Base-by-base conservation (phyloP, 164 flowering plant genomes). In the Nymphaea colorata region DNA sequence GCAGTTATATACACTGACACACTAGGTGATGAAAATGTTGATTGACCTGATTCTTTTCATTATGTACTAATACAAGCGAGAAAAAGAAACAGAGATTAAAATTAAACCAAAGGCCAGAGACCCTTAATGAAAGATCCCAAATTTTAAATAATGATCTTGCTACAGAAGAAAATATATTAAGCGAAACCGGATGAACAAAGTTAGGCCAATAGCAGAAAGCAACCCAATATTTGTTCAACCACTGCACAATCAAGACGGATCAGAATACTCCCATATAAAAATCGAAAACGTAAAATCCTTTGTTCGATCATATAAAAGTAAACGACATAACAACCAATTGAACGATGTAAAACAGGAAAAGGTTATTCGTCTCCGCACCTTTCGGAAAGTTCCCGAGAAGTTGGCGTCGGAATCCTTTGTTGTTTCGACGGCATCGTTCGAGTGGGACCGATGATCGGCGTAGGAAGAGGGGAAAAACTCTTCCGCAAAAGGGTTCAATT, bases 401-500 rank as follows among this genome's bases (percentile, higher is more conserved):
- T 80, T 81, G 69, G 75, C 75, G 67, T 66, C 79, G 42, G 68
- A 71, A 72, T 75, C 71, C 74, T 77, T 59, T 2, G 59, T 15
- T 43, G 43, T 68, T 67, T 47, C 73, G 5, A 62, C 51, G 78
- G 25, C 75, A 80, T 71, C 78, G 68, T 43, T 74, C 76, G 62
- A 61, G 65, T 42, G 69, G 71, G 61, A 66, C 57, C 64, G 66
- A 41, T 44, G 64, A 67, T 53, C 77, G 68, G 47, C 66, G 68
- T 73, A 80, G 3, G 85, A 81, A 51, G 87, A 81, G 64, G 95
- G 95, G 65, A 88, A 81, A 69, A 88, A 88, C 66, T 88, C 95
- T 74, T 84, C 79, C 8, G 95, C 95, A 69, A 80, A 79, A 41
- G 91, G 95, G 60, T 88, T 88, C 79, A 88, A 71, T 75, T 88